Base-by-base conservation (phyloP, 208 protist species). In the Phytomonas sp. region DNA sequence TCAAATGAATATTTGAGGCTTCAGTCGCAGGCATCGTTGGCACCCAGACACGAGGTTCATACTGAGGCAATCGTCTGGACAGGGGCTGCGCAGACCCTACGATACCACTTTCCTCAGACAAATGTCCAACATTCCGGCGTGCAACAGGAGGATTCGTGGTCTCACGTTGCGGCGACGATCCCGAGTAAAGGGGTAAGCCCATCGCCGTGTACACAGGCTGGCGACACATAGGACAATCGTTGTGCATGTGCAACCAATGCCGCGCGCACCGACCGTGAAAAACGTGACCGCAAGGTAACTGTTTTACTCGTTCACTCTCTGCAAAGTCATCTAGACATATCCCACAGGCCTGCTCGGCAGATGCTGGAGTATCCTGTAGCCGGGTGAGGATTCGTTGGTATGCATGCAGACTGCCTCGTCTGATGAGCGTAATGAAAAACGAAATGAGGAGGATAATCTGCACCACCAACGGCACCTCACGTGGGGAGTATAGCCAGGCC, bases 211-310 rank as follows among this genome's bases (percentile, higher is more conserved):
- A 46, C 33, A 78, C 72, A 0, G 76, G 74, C 6, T 76, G 79
- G 51, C 90, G 87, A 69, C 92, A 97, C 0, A 78, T 74, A 11
- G 92, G 92, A 70, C 92, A 97, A 32, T 67, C 73, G 7, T 70
- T 62, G 20, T 66, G 17, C 28, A 74, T 77, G 70, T 87, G 71
- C 30, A 97, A 74, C 88, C 92, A 97, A 30, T 72, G 76, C 53
- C 87, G 83, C 37, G 95, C 71, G 67, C 92, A 97, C 11, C 67
- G 69, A 17, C 77, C 75, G 76, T 97, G 92, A 66, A 95, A 95
- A 60, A 76, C 68, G 68, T 97, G 92, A 0, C 86, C 88, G 60
- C 92, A 97, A 17, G 84, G 84, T 66, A 97, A 78, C 43, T 77
- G 73, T 60, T 79, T 81, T 29, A 88, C 89, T 17, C 15, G 56